A percentile compares a stretch with the other conserved stretches of the same genome.
These are phyloP conservation scores for Pythium dissimile DNA, from an alignment of 352 stramenopile genomes.

Conservation along the genomic window DNA sequence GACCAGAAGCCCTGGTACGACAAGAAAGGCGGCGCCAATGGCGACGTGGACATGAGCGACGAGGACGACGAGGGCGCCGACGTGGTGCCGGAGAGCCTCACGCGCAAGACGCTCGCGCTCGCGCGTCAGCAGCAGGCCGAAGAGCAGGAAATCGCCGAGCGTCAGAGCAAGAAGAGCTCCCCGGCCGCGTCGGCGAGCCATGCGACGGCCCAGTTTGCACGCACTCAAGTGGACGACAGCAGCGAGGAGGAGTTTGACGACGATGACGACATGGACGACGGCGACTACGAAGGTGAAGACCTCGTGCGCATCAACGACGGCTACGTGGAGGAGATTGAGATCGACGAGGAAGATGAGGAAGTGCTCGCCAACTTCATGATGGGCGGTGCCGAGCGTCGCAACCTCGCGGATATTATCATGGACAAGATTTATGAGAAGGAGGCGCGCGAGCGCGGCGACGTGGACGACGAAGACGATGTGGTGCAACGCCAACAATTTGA, in stretches of 20 bases:
- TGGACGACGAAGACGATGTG: constrained; percentile 65
- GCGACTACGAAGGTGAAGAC: constrained; percentile 87
- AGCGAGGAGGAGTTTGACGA: constrained; percentile 74
- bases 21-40: constrained; percentile 34
- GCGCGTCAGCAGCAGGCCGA: constrained; percentile 77
- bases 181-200: constrained; percentile 10
- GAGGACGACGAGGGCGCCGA: constrained; percentile 60
- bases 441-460: constrained; percentile 75
- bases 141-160: constrained; percentile 53
- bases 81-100: constrained; percentile 79
- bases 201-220: constrained; percentile 17
- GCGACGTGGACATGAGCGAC: constrained; percentile 44
- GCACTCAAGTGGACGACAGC: constrained; percentile 37
- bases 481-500: constrained; percentile 71
- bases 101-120: constrained; percentile 73
- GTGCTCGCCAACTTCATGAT: constrained; percentile 87
- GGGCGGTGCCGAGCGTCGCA: constrained; percentile 80
- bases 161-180: constrained; percentile 26
- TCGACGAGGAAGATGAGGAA: constrained; percentile 86
- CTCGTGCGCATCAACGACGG: constrained; percentile 89
- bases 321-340: constrained; percentile 89
- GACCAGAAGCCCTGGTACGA: constrained; percentile 88
- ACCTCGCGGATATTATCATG: constrained; percentile 99
- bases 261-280: constrained; percentile 77
- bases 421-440: constrained; percentile 99